Percentiles rank a stretch among this genome's conserved stretches.
phyloP scores from a whole-genome alignment of 1,139 yeast genomes.

The Protomyces gravidus region DNA sequence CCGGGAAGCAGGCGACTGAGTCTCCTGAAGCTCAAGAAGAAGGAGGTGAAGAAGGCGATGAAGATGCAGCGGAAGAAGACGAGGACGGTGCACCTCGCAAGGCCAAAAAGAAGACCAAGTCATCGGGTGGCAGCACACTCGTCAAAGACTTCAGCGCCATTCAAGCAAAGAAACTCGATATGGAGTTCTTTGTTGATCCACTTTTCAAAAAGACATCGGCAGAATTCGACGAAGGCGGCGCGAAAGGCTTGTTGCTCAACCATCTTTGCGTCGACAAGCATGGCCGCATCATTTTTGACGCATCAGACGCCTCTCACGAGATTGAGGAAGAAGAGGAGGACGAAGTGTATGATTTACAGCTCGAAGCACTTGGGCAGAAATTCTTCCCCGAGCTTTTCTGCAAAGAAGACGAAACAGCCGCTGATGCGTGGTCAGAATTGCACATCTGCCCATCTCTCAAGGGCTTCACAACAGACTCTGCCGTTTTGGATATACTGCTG shows the following conservation, averaged over 20 bases:
- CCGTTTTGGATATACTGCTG: constrained; percentile 25
- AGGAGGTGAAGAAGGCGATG: constrained; percentile 36
- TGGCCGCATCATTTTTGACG: constrained; percentile 64
- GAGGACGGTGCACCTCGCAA: constrained; percentile 39
- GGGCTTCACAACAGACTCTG: constrained; percentile 25
- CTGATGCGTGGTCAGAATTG: constrained; percentile 12
- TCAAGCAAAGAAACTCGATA: constrained; percentile 65
- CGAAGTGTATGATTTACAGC: constrained; percentile 20
- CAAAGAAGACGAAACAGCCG: constrained; percentile 1
- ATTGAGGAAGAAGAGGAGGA: constrained; percentile 27
- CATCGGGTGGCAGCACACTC: constrained; percentile 46
- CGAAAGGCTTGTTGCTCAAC: constrained; percentile 73
- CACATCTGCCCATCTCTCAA: constrained; percentile 30
- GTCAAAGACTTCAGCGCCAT: constrained; percentile 57
- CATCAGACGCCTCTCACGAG: constrained; percentile 37
- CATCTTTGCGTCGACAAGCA: constrained; percentile 56
- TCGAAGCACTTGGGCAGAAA: constrained; percentile 20
- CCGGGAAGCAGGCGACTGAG: constrained; percentile 34
- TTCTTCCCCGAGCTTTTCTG: constrained; percentile 26
- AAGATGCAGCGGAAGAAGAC: constrained; percentile 37
- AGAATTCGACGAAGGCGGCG: constrained; percentile 94
- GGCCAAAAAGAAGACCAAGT: constrained; percentile 38
- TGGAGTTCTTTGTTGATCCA: constrained; percentile 79
- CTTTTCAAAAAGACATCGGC: constrained; percentile 82
- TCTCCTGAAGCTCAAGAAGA: constrained; percentile 26